Percentiles rank a stretch among this genome's conserved stretches.
phyloP scores from a whole-genome alignment of 2,329 filamentous ascomycete genomes.

The Fusarium phyllophilum region DNA sequence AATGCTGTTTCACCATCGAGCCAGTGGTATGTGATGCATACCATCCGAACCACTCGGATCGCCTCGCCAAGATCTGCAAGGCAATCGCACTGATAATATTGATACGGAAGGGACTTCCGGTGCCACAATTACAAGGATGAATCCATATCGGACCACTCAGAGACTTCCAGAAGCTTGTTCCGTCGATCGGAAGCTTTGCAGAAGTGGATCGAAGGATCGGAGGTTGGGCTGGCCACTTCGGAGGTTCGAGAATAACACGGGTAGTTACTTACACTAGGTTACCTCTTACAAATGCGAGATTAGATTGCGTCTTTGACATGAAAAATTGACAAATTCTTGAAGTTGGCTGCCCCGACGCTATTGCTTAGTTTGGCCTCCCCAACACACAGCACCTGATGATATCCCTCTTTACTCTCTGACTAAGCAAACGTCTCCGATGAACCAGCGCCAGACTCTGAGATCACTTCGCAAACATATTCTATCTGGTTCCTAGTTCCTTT shows the following conservation, averaged over 20 bases:
- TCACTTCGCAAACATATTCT: background rate
- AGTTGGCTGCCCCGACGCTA: background rate
- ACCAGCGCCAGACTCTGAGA: background rate
- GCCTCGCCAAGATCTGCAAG: background rate
- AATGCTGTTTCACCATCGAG: background rate
- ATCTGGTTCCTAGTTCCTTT: background rate
- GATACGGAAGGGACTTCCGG: background rate
- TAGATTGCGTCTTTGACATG: background rate
- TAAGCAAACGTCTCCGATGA: background rate
- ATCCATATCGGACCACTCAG: background rate
- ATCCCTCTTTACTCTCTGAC: background rate
- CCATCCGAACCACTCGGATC: background rate
- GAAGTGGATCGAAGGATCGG: background rate
- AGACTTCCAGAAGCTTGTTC: background rate
- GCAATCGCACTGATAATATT: background rate
- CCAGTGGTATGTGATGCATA: background rate
- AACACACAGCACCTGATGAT: background rate
- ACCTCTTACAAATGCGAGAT: too few species aligned
- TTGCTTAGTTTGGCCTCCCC: background rate
- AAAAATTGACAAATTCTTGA: background rate
- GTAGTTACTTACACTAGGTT: background rate
- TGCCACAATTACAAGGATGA: background rate
- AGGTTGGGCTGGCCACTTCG: background rate
- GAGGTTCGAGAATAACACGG: background rate
- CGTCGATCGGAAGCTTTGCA: background rate